Percentiles rank a stretch among this genome's conserved stretches.
Conservation (phyloP, 2,329 filamentous ascomycete genomes). For the Alternaria brassicae region DNA sequence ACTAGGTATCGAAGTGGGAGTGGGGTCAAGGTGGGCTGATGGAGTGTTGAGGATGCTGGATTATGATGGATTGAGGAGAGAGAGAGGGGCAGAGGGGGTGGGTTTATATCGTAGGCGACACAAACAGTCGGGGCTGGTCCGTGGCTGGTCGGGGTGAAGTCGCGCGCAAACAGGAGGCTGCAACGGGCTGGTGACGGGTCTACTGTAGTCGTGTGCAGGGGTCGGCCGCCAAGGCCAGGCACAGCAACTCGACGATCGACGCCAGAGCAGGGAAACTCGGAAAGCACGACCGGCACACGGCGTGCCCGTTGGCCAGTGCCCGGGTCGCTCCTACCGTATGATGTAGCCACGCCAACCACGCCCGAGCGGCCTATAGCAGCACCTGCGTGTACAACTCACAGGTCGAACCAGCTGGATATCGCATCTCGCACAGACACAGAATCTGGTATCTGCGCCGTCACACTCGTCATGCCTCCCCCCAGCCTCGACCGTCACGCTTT, state of each 20-base stretch:
- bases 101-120: slow-evolving; percentile 29
- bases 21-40: slow-evolving; percentile 18
- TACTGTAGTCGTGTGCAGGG: slow-evolving; percentile 20
- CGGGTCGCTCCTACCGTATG: slow-evolving; percentile 18
- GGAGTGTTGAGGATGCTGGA: slow-evolving; percentile 22
- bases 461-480: not conserved
- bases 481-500: not conserved
- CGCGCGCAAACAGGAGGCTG: slow-evolving; percentile 14
- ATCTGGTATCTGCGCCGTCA: not conserved
- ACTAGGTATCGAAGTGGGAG: slow-evolving; percentile 20
- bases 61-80: slow-evolving; percentile 11
- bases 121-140: slow-evolving; percentile 13
- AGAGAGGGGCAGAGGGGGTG: not conserved
- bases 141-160: slow-evolving; percentile 26
- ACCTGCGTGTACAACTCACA: slow-evolving; percentile 32
- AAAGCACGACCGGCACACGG: not conserved
- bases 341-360: slow-evolving; percentile 24
- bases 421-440: not conserved
- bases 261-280: slow-evolving; percentile 22
- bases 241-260: slow-evolving; percentile 21
- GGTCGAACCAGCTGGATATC: not conserved
- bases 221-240: slow-evolving; percentile 14
- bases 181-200: slow-evolving; percentile 14
- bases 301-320: slow-evolving; percentile 26
- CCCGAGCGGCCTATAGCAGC: slow-evolving; percentile 11